A percentile compares a stretch with the other conserved stretches of the same genome.
phyloP scores from a whole-genome alignment of 768 basidiomycete genomes.

The Suillus subluteus region DNA sequence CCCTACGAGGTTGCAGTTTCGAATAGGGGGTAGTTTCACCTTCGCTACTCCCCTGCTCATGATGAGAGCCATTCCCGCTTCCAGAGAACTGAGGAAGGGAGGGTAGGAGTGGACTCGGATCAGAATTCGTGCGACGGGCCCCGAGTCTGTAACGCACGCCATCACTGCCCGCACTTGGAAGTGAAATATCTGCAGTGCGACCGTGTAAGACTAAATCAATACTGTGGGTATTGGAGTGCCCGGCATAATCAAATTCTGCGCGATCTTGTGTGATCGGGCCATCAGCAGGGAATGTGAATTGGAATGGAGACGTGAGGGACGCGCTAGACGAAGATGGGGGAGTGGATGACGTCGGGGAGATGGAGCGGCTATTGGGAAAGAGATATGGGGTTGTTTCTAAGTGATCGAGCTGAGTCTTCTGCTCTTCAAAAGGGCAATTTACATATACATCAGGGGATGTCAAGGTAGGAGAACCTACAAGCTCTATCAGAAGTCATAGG shows the following conservation, averaged over 20 bases:
- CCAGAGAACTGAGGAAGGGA: slow-evolving; percentile 50
- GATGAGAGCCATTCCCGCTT: slow-evolving; percentile 54
- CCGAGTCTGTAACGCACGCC: slow-evolving; percentile 64
- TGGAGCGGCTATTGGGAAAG: slow-evolving; percentile 68
- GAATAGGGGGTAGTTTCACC: slow-evolving; percentile 51
- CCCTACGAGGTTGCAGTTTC: slow-evolving; percentile 52
- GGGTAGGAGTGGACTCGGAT: slow-evolving; percentile 50
- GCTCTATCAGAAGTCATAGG: slow-evolving; percentile 33
- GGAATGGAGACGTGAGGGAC: slow-evolving; percentile 67
- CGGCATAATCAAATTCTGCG: slow-evolving; percentile 59
- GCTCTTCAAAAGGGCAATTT: slow-evolving; percentile 56
- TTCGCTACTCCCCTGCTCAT: slow-evolving; percentile 59
- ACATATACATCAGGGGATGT: slow-evolving; percentile 33
- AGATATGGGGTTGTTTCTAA: slow-evolving; percentile 61
- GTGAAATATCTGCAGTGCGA: slow-evolving; percentile 74
- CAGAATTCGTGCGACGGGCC: slow-evolving; percentile 49
- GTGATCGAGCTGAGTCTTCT: slow-evolving; percentile 54
- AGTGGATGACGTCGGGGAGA: slow-evolving; percentile 70
- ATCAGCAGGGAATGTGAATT: slow-evolving; percentile 62
- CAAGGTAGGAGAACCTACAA: slow-evolving; percentile 62
- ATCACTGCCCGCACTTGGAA: slow-evolving; percentile 53
- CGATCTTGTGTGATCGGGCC: slow-evolving; percentile 55
- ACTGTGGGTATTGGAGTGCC: slow-evolving; percentile 37
- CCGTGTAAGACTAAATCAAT: slow-evolving; percentile 74
- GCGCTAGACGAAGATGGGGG: slow-evolving; percentile 61